Base-by-base conservation (phyloP, 1,139 yeast species). In the Candida mesenterica region DNA sequence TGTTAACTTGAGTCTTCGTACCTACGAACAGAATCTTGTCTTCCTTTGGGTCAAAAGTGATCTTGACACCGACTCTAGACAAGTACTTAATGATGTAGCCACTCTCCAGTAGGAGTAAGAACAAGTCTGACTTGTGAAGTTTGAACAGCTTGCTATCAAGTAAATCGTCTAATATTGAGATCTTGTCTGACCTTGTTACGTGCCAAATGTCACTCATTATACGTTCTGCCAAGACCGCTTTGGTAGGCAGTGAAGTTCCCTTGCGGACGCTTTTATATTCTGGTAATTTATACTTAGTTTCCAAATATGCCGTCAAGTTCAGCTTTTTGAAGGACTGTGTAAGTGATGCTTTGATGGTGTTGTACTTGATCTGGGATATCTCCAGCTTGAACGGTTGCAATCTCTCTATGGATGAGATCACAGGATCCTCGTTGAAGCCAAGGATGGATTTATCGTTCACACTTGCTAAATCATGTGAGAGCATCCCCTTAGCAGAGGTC, bases 31-130 rank as follows among this genome's bases (percentile, higher is more conserved):
- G 42, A 10, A 62, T 49, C 14, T 36, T 34, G 20, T 49, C 49
- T 13, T 47, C 37, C 3, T 41, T 36, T 2, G 56, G 41, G 26
- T 55, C 56, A 54, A 79, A 64, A 4, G 68, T 59, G 32, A 80
- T 61, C 39, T 66, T 65, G 9, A 81, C 82, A 0, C 85, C 87
- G 7, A 75, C 62, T 36, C 77, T 62, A 4, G 78, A 62, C 64
- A 81, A 66, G 33, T 71, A 64, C 32, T 73, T 68, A 26, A 76
- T 59, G 24, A 76, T 51, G 19, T 57, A 55, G 4, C 79, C 82
- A 32, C 66, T 65, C 32, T 68, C 60, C 33, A 76, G 65, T 7
- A 75, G 52, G n/a, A 78, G 47, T 16, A 79, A 54, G 42, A 77
- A 77, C 38, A 75, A 47, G 31, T 78, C 80, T 15, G 69, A 55